phyloP scores from a whole-genome alignment of 495 filamentous ascomycete species.

The Trichoderma asperelloides region DNA sequence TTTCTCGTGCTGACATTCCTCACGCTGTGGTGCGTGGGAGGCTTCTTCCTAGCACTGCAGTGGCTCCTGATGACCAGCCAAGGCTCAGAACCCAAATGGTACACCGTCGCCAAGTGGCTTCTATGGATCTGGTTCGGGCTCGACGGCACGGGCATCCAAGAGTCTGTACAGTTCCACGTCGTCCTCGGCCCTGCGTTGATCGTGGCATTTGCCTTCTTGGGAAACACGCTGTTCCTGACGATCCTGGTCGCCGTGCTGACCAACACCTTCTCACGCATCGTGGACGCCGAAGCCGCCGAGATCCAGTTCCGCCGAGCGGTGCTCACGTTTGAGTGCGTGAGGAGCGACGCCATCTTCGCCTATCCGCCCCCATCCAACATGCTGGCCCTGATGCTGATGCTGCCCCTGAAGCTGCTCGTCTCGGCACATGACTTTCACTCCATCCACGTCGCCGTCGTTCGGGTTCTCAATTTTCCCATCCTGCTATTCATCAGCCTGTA shows the following conservation, averaged over 20 bases:
- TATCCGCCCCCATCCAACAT: slow-evolving; percentile 59
- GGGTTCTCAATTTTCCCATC: slow-evolving; percentile 46
- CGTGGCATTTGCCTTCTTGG: slow-evolving; percentile 54
- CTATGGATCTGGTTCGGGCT: slow-evolving; percentile 64
- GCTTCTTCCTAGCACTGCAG: slow-evolving; percentile 52
- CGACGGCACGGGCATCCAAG: slow-evolving; percentile 55
- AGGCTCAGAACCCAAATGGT: slow-evolving; percentile 22
- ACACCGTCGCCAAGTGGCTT: slow-evolving; percentile 59
- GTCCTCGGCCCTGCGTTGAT: slow-evolving; percentile 51
- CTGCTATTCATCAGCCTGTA: slow-evolving; percentile 45
- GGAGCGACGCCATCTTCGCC: slow-evolving; percentile 53
- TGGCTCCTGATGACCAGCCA: slow-evolving; percentile 38
- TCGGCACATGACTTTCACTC: slow-evolving; percentile 51
- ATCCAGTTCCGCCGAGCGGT: slow-evolving; percentile 56
- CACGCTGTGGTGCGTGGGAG: slow-evolving; percentile 56
- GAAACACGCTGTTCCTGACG: slow-evolving; percentile 61
- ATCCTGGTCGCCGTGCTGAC: slow-evolving; percentile 58
- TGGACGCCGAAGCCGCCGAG: slow-evolving; percentile 50
- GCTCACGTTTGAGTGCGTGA: slow-evolving; percentile 57
- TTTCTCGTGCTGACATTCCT: slow-evolving; percentile 53
- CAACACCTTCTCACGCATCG: slow-evolving; percentile 55
- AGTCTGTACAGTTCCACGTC: slow-evolving; percentile 47
- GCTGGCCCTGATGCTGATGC: slow-evolving; percentile 44
- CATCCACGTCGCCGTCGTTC: slow-evolving; percentile 48
- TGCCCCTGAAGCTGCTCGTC: slow-evolving; percentile 49